Percentiles rank a stretch among this genome's conserved stretches.
Conservation (phyloP, 495 filamentous ascomycete species). For the Aspergillus campestris region DNA sequence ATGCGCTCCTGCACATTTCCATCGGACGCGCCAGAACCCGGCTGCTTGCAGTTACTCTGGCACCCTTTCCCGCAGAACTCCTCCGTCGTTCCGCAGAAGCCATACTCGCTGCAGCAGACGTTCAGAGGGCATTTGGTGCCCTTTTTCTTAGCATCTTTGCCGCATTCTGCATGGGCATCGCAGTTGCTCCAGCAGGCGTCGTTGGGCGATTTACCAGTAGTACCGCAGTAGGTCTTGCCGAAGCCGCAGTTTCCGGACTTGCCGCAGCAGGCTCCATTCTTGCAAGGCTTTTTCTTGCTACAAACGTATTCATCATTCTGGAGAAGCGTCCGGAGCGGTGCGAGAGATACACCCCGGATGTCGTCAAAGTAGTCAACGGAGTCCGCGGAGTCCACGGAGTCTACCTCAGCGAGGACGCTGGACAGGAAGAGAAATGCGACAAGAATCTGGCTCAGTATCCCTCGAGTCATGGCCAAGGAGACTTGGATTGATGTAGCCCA, state of each 20-base stretch:
- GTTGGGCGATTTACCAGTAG: neutral
- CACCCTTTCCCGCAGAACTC: constrained; percentile 16
- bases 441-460: no score
- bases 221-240: neutral
- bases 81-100: constrained; percentile 24
- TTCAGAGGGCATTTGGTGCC: constrained; percentile 22
- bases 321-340: no score
- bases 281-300: neutral
- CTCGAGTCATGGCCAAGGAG: no score
- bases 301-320: neutral
- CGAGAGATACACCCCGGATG: no score
- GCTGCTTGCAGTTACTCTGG: neutral
- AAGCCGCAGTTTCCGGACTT: no score
- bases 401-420: no score
- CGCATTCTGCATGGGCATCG: constrained; percentile 19
- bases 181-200: constrained; percentile 17
- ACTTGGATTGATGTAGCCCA: no score
- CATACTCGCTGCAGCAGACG: constrained; percentile 26
- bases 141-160: constrained; percentile 4
- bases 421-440: no score
- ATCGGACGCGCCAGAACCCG: no score
- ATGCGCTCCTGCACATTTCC: neutral
- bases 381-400: no score
- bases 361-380: no score
- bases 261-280: neutral